Evolutionary conservation across 768 basidiomycete genomes (phyloP).

Genomic region (Pseudohyphozyma bogoriensis): DNA sequence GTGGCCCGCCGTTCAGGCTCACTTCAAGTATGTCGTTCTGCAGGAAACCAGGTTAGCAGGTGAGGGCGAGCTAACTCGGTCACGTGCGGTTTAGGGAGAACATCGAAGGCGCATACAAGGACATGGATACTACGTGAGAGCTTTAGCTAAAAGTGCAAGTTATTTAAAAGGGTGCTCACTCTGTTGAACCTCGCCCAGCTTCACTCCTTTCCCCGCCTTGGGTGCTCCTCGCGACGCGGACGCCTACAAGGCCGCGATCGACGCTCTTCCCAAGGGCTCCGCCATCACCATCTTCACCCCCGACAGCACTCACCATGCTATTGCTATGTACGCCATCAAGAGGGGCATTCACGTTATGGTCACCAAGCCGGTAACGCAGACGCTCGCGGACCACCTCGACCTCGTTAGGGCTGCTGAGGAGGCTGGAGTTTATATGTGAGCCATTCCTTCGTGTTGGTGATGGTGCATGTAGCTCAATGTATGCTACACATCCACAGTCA

Average conservation of each 20-base stretch:
- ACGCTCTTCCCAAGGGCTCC: slow-evolving; percentile 64
- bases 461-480: no score
- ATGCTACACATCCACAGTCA: slow-evolving; percentile 90
- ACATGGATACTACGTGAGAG: slow-evolving; percentile 1
- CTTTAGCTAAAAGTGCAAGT: background rate
- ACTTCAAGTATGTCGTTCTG: background rate
- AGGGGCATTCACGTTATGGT: slow-evolving; percentile 76
- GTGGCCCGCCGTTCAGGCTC: background rate
- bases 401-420: slow-evolving; percentile 66
- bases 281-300: slow-evolving; percentile 70
- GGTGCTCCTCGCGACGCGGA: background rate
- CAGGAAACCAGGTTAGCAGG: background rate
- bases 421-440: slow-evolving; percentile 50
- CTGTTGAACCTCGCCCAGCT: background rate
- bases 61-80: background rate
- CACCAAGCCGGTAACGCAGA: slow-evolving; percentile 85
- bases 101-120: slow-evolving; percentile 7
- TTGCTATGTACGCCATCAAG: slow-evolving; percentile 59
- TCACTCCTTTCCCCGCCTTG: background rate
- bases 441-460: slow-evolving; percentile 57
- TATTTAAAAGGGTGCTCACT: background rate
- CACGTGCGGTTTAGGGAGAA: background rate
- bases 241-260: slow-evolving; percentile 60
- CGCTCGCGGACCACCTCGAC: slow-evolving; percentile 68
- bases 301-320: slow-evolving; percentile 1